Base-by-base conservation (phyloP, 257 asterid species). In the Echium plantagineum region DNA sequence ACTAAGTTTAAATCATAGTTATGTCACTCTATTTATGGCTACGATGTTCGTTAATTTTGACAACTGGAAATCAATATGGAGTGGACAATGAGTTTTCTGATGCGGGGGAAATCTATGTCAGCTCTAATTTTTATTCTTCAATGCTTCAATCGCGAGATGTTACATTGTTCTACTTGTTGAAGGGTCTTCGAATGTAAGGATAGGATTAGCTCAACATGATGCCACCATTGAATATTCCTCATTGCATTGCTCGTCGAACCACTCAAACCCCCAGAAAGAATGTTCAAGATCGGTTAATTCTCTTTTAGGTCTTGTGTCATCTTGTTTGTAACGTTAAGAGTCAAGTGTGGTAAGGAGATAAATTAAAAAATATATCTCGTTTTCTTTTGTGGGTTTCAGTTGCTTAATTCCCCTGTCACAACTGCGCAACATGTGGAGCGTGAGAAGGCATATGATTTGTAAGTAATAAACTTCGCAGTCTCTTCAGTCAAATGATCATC, bases 401-500 rank as follows among this genome's bases (percentile, higher is more conserved):
- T 83, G 69, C 89, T 93, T 66, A 93, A 93, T 81, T 82, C 96
- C 69, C 95, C 84, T 87, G 94, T 93, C 65, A 82, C 97, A 1
- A 86, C 97, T 16, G 83, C 76, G 55, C 98, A 93, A 71, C 94
- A 93, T 72, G 72, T 93, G 81, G 98, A 93, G 68, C 87, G 98
- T 4, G 98, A 93, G 71, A 86, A 88, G 76, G 95, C 98, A 59
- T 93, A 93, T 77, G 98, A 93, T 73, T 84, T 77, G 97, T 93
- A 68, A 81, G 94, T 81, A 24, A 19, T 59, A 48, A 19, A 12
- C 19, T 7, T 49, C 6, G 38, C 1, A 2, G 9, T 31, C 6
- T 31, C 9, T 31, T 31, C 5, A 31, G 8, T 31, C 38, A 31
- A 7, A 7, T 31, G 38, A 5, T 31, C 9, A 31, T 31, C 6